Conservation (phyloP, 176 grass and related monocot species). For the Phoenix dactylifera region DNA sequence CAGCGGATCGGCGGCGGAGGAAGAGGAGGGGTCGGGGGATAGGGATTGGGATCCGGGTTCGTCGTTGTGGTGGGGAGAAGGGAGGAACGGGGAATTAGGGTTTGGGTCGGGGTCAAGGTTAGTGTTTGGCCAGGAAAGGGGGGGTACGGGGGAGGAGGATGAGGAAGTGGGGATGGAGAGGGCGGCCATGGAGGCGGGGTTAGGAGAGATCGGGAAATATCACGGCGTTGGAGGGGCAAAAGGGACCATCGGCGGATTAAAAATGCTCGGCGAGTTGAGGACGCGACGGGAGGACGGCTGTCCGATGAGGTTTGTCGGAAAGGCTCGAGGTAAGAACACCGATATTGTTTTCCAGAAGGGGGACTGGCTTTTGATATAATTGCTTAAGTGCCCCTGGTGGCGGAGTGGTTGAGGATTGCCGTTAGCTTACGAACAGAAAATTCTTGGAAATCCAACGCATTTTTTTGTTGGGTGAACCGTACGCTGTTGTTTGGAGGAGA, state of each 20-base stretch:
- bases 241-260: neutral
- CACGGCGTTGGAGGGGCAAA: slow-evolving; percentile 3
- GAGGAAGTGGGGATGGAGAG: neutral
- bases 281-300: too few species aligned
- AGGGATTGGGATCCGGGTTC: neutral
- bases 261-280: neutral
- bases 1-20: slow-evolving; percentile 5
- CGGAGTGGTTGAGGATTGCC: too few species aligned
- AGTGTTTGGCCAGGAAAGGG: slow-evolving; percentile 10
- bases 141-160: neutral
- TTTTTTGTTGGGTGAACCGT: too few species aligned
- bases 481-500: too few species aligned
- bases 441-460: too few species aligned
- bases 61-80: neutral
- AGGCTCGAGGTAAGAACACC: too few species aligned
- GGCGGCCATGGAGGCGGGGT: neutral
- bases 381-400: too few species aligned
- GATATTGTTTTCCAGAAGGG: too few species aligned
- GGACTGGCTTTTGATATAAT: too few species aligned
- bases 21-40: slow-evolving; percentile 1
- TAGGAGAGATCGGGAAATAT: neutral
- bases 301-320: too few species aligned
- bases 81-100: neutral
- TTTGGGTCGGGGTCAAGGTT: slow-evolving; percentile 5
- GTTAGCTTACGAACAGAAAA: too few species aligned